Evolutionary conservation across 1,139 yeast genomes (phyloP).

Genomic region (Scheffersomyces parashehatae): DNA sequence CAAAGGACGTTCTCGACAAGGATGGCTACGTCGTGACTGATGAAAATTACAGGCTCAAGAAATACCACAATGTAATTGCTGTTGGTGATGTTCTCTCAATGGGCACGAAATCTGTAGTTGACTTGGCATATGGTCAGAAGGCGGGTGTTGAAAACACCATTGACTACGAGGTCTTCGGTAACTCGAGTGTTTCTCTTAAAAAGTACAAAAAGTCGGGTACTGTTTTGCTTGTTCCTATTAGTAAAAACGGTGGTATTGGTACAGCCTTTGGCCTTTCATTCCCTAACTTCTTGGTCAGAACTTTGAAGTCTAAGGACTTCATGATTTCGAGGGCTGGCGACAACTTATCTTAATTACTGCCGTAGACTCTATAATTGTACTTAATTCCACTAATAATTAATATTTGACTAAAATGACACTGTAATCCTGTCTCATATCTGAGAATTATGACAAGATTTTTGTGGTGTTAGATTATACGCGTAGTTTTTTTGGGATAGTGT

Average conservation of each 20-base stretch:
- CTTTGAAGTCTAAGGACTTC: slow-evolving; percentile 19
- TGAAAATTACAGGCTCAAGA: slow-evolving; percentile 22
- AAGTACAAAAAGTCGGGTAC: slow-evolving; percentile 13
- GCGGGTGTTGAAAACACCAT: slow-evolving; percentile 17
- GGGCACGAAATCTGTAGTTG: slow-evolving; percentile 23
- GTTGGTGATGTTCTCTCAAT: slow-evolving; percentile 34
- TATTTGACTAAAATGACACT: too few species aligned
- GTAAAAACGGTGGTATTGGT: slow-evolving; percentile 40
- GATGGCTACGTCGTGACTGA: slow-evolving; percentile 23
- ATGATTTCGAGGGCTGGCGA: slow-evolving; percentile 8
- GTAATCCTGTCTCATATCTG: too few species aligned
- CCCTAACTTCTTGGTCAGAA: slow-evolving; percentile 31
- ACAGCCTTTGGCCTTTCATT: slow-evolving; percentile 24
- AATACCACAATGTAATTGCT: slow-evolving; percentile 27
- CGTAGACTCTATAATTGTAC: too few species aligned
- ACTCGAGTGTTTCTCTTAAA: slow-evolving; percentile 10
- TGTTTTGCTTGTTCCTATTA: slow-evolving; percentile 30
- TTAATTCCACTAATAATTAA: too few species aligned
- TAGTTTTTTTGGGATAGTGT: too few species aligned
- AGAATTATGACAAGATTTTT: too few species aligned
- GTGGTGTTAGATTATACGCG: too few species aligned
- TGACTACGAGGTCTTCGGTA: slow-evolving; percentile 16
- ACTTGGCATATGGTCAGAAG: slow-evolving; percentile 25
- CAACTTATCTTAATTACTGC: slow-evolving; percentile 3
- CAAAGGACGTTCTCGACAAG: slow-evolving; percentile 8